Base-by-base conservation (phyloP, 2,329 filamentous ascomycete species). In the Colletotrichum spaethianum region DNA sequence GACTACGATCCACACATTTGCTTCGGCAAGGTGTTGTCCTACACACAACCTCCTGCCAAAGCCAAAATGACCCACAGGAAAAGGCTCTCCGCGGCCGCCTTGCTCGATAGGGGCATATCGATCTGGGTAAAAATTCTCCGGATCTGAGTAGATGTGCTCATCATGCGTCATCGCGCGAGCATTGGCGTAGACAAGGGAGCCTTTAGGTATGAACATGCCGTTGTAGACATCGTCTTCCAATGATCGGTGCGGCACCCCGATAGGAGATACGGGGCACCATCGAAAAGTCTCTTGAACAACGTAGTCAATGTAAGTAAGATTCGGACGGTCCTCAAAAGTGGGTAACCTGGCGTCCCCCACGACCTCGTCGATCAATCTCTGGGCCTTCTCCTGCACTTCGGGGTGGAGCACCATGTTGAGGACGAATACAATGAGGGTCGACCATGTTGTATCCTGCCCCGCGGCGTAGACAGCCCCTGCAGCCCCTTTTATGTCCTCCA, bases 151-250 rank as follows among this genome's bases (percentile, higher is more conserved):
- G 0, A 80, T 76, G 2, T 63, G 50, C 59, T 81, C 74, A 69
- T 88, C 81, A 38, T 80, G 80, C 16, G 81, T 83, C 83, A 86
- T 88, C 44, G 83, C 83, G 11, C 81, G 78, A 7, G 81, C 77
- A 55, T 85, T 87, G 31, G 83, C 81, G 62, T 82, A 81, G 1
- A 86, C 78, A 8, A 83, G 76, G 3, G 83, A 82, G 1, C 89
- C 89, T 11, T 84, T 85, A 2, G 88, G 88, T 52, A 91, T 90
- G 67, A 85, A 84, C 78, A 88, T 87, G 26, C 85, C 88, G 14
- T 86, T 79, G 75, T 90, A 91, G 7, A 85, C 80, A 63, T 91
- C 89, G 60, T 91, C 89, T 52, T 86, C 50, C 12, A 63, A 26
- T 1, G 67, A 66, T 44, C 80, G 83, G 76, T 91, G 89, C 1